phyloP scores from a whole-genome alignment of 192 early-diverging fungal genomes.

The Dispira simplex region DNA sequence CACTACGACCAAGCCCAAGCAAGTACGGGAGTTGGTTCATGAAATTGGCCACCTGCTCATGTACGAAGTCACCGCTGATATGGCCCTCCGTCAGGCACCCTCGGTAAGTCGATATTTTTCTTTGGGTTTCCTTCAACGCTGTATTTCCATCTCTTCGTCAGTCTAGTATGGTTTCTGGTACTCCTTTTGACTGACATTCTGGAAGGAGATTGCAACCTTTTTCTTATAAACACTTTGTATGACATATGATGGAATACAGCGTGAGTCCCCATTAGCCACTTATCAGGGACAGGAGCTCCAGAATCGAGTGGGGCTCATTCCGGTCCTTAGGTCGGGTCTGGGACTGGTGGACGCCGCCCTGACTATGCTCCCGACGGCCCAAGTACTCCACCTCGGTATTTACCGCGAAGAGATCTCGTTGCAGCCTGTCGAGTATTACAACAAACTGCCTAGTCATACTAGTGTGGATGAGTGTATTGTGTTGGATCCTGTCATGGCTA shows the following conservation, averaged over 20 bases:
- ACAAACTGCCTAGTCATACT: conserved; percentile 61
- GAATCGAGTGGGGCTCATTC: conserved; percentile 34
- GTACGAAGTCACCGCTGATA: conserved; percentile 43
- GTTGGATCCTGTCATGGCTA: conserved; percentile 74
- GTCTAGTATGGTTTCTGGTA: no score
- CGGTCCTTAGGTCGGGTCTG: conserved; percentile 47
- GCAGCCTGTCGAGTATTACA: conserved; percentile 86
- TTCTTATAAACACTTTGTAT: no score
- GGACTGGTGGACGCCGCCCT: conserved; percentile 33
- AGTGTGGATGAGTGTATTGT: conserved; percentile 52
- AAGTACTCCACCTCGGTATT: conserved; percentile 61
- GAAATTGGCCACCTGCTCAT: conserved; percentile 35
- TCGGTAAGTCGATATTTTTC: conserved; percentile 12
- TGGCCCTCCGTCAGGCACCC: conserved; percentile 15
- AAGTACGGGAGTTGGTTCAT: conserved; percentile 33
- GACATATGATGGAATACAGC: conserved; percentile 16
- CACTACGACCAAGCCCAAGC: conserved; percentile 23
- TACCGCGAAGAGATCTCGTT: conserved; percentile 67
- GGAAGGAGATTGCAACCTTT: no score
- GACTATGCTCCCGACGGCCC: conserved; percentile 47
- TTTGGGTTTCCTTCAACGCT: no score
- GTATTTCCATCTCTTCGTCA: no score
- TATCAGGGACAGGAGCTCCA: conserved; percentile 25
- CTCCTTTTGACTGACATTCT: no score
- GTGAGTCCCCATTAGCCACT: conserved; percentile 26